Base-by-base conservation (phyloP, 2,329 filamentous ascomycete genomes). In the Aspergillus neotritici region DNA sequence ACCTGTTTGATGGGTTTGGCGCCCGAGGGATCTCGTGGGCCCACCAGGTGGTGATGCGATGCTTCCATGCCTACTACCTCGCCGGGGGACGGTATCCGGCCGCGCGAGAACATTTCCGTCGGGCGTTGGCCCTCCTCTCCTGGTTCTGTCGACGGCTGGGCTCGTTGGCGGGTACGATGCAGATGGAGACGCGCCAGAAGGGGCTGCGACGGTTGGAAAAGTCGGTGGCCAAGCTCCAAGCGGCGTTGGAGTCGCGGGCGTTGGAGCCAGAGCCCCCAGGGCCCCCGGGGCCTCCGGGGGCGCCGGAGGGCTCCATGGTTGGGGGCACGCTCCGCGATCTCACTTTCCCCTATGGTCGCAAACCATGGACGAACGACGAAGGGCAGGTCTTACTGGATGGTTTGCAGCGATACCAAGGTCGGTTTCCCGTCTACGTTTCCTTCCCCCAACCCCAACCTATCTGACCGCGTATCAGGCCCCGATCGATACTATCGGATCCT, bases 401-500 rank as follows among this genome's bases (percentile, higher is more conserved):
- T 7, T 43, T 65, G 15, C 47, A 52, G 35, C 29, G 14, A 12
- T 57, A 52, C 40, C 52, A 53, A 21, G 54, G 52, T 50, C 48
- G 17, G 47, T 40, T 14, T 28, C 2, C 37, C 11, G 32, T 30
- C 14, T 16, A 7, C 12, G 25, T 8, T 29, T 2, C 14, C 29
- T 11, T 15, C n/a, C 34, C 14, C 15, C 28, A 46, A 6, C 52
- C 9, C 10, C 11, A 11, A 34, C 29, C 28, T 8, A 25, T 9
- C 10, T 42, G 10, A 31, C 6, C 11, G 14, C n/a, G 12, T 33
- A 29, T 12, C 16, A 56, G 54, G 49, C 8, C 37, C 37, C 2
- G 46, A 54, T 14, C 60, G 60, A 28, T 65, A 61, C 35, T 17
- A 48, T 36, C 45, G 43, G n/a, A 63, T 64, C 16, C 33, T 57